Conservation (phyloP, 176 grass and related monocot genomes). For the Phragmites australis region DNA sequence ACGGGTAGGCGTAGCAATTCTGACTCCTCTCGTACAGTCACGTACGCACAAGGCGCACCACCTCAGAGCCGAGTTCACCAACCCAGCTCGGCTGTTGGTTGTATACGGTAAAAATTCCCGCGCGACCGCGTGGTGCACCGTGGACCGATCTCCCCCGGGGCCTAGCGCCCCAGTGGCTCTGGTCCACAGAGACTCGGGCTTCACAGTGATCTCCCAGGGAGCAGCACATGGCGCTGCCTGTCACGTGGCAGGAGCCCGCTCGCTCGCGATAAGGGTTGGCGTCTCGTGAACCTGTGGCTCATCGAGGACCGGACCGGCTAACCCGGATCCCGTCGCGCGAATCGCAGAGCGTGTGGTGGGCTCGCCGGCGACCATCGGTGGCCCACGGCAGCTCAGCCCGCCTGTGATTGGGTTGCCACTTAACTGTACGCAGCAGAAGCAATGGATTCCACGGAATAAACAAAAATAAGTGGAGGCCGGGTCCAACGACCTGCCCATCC, state of each 20-base stretch:
- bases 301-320: constrained; percentile 17
- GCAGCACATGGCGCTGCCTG: constrained; percentile 45
- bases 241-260: constrained; percentile 48
- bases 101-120: constrained; percentile 14
- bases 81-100: neutral
- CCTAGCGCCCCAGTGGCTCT: neutral
- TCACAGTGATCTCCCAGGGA: constrained; percentile 24
- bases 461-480: constrained; percentile 39
- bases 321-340: constrained; percentile 22
- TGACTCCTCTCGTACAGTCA: constrained; percentile 38
- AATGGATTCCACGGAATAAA: constrained; percentile 29
- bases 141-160: constrained; percentile 16
- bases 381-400: constrained; percentile 45
- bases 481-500: constrained; percentile 42
- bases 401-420: constrained; percentile 38
- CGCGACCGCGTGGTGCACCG: neutral
- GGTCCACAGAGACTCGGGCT: constrained; percentile 37
- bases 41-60: constrained; percentile 38
- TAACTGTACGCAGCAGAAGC: constrained; percentile 38
- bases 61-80: neutral
- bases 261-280: constrained; percentile 46
- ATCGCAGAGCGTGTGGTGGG: constrained; percentile 35
- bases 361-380: constrained; percentile 31
- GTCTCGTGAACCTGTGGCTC: constrained; percentile 51
- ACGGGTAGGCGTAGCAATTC: neutral